Base-by-base conservation (phyloP, 78 protist genomes). In the slime mould (Dictyostelium discoideum) region DNA sequence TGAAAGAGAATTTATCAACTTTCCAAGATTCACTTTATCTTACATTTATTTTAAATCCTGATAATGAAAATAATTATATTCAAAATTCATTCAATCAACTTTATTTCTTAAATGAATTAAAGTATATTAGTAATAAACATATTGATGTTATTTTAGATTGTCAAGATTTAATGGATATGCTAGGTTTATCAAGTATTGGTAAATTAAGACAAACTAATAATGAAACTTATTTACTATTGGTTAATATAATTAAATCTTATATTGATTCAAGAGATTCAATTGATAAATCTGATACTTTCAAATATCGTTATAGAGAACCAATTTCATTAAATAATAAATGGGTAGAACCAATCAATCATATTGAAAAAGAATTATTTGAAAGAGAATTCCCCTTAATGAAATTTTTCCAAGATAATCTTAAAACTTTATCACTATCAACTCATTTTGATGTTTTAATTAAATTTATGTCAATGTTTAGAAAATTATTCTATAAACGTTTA, bases 1-100 rank as follows among this genome's bases (percentile, higher is more conserved):
- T 74, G 24, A 79, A 46, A n/a, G 48, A 46, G 46, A 79, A 79
- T 37, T 44, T 79, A n/a, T n/a, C 84, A 9, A 79, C 26, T 1
- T 79, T 44, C n/a, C 20, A 79, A 79, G 63, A 79, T 46, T 79
- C 84, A 14, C 44, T 79, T 10, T 79, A 79, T 79, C 84, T 79
- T 44, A 79, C 84, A 7, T 79, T 79, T 44, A 79, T 79, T n/a
- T 26, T 79, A 16, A 39, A 79, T 39, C 84, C 84, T 18, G 84
- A 79, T n/a, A 79, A 79, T n/a, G 67, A 79, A 79, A 39, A 39
- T 24, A 79, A 79, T n/a, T 79, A 44, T 79, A 79, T 79, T 44
- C 84, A 79, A 79, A 79, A 79, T 46, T 44, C 60, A 32, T 79
- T 79, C 20, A 79, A 79, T 79, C 84, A 79, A 79, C 32, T 79